Evolutionary conservation across 768 basidiomycete species (phyloP), one percentile per base, ranked within the genome.

Genomic region (Russula foetens): DNA sequence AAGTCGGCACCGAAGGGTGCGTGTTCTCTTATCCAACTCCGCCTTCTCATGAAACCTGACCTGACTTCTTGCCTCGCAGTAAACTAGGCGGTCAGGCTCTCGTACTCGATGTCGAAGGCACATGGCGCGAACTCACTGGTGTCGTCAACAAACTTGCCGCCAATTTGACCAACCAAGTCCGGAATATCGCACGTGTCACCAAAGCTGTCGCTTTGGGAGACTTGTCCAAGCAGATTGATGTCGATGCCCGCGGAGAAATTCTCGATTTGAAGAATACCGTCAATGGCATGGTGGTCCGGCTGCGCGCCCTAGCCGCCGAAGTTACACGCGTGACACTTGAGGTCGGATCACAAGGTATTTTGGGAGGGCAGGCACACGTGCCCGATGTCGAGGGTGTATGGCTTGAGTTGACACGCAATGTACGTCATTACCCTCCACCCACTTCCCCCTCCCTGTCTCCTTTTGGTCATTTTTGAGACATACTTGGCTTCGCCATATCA

Each of bases 161-260:
- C 7, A 89, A 89, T 72, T 71, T 89, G 53, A 89, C 86, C 6
- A 74, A 69, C 39, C 78, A 80, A 59, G 80, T 80, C 12, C 75
- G 78, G 38, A 76, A 75, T 19, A 82, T 83, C 66, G 81, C 81
- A 28, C 74, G 73, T 46, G 82, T 84, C 60, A 84, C 82, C 17
- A 84, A 80, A 59, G 82, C 82, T 1, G 92, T 95, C 67, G 93
- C 92, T 0, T 74, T 84, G 47, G 93, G 93, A n/a, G 92, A 96
- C 73, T 72, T 92, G 64, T 84, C 82, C 55, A 90, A 90, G 71
- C 90, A 88, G 68, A 93, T 96, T 64, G 89, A 91, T 54, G 92
- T 95, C 63, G 90, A 92, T 65, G 87, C 85, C 12, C 79, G 84
- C 12, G 93, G 93, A 19, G 93, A 96, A 72, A 94, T 96, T 56